Evolutionary conservation across 495 filamentous ascomycete genomes (phyloP), one percentile per base, ranked within the genome.

Genomic region (Penicillium ochrochloron): DNA sequence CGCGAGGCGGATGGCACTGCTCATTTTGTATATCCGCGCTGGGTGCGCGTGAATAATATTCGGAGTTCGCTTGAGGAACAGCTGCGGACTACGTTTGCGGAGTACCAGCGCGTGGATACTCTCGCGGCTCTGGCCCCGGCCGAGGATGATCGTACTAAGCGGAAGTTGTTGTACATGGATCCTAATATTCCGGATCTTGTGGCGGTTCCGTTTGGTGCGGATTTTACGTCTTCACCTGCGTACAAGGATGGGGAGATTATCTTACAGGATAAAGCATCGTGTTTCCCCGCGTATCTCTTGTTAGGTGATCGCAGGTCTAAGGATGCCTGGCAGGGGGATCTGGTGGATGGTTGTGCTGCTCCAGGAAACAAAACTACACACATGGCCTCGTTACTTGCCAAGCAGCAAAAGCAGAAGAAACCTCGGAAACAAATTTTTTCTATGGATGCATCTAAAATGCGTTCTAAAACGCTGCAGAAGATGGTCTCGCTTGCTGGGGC

Each of bases 281-380:
- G 95, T 68, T 97, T 99, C 67, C 94, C 95, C 5, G 95, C 94
- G 0, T 91, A 92, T 71, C 79, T 99, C 0, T 57, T 83, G 4
- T 77, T 97, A 0, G 86, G 93, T 57, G 74, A 80, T 55, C 65
- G 69, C 11, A 66, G 66, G 2, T 39, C 56, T 1, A 39, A 52
- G 9, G 57, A 70, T 44, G 27, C 67, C 5, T 73, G 68, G 63
- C 82, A 87, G 60, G 92, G 90, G 2, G 87, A 94, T 64, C 77
- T 97, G 21, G 82, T 98, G 5, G 95, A 99, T 77, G 90, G 92
- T 1, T 97, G 94, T 72, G 90, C 95, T 0, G 95, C 95, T 8
- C 95, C 95, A 8, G 95, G 95, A 10, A 99, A 99, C 71, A 99
- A 99, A 76, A 97, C 95, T 1, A 97, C 95, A 5, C 95, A 98